These are phyloP conservation scores for Herpetospermum pedunculosum DNA, from an alignment of 306 rosid species.

Conservation along the genomic window DNA sequence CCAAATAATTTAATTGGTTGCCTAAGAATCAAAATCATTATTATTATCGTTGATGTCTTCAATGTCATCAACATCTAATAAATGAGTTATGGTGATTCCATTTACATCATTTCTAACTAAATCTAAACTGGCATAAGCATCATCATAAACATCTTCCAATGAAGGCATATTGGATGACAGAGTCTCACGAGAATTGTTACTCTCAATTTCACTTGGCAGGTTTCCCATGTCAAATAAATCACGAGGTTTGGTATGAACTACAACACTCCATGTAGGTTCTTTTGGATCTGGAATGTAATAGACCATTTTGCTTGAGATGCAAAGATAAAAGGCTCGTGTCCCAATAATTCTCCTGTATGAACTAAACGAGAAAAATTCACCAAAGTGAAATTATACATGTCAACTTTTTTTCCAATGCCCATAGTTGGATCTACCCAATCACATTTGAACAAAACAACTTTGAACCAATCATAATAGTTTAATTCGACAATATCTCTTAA, in stretches of 20 bases:
- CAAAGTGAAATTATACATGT: not conserved
- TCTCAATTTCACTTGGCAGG: not conserved
- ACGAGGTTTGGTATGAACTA: not conserved
- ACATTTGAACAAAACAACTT: not conserved
- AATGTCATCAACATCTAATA: not conserved
- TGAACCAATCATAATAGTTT: too few species aligned
- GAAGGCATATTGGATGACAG: not conserved
- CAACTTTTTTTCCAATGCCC: not conserved
- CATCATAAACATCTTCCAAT: not conserved
- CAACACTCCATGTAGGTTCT: not conserved
- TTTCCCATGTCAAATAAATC: not conserved
- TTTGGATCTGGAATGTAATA: not conserved
- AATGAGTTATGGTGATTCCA: not conserved
- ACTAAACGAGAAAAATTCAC: not conserved
- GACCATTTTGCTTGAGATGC: not conserved
- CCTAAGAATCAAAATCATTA: too few species aligned
- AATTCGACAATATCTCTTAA: too few species aligned
- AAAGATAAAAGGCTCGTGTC: not conserved
- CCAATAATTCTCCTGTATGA: not conserved
- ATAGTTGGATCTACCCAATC: too few species aligned
- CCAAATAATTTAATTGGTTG: not conserved
- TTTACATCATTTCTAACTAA: not conserved
- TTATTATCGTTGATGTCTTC: too few species aligned
- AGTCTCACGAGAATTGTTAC: not conserved
- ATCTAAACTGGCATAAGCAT: not conserved